These are phyloP conservation scores for Globisporangium emineosum DNA, from an alignment of 352 stramenopile species.

Conservation along the genomic window DNA sequence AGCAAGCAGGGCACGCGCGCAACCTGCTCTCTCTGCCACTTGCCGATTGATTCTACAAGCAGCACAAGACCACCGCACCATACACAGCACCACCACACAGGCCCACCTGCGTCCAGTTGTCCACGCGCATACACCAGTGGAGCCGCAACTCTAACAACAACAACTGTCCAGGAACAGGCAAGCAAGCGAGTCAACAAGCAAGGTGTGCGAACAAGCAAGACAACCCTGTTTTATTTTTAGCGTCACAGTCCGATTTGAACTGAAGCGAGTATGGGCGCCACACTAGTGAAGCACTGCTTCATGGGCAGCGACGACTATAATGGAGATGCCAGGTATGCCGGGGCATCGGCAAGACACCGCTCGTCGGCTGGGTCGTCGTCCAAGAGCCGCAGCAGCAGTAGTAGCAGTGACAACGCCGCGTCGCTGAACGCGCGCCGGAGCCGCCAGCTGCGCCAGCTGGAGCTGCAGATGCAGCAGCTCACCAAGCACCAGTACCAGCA, in stretches of 20 bases:
- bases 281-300: constrained; percentile 38
- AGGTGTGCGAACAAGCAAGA: not conserved
- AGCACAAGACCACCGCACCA: not conserved
- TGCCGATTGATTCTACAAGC: not conserved
- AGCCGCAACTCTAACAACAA: not conserved
- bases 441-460: constrained; percentile 16
- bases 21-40: not conserved
- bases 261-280: constrained; percentile 25
- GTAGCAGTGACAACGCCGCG: not conserved
- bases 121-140: not conserved
- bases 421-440: constrained; percentile 10
- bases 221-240: not conserved
- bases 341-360: not conserved
- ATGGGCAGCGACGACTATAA: constrained; percentile 13
- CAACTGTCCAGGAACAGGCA: not conserved
- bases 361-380: not conserved
- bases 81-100: not conserved
- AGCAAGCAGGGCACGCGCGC: constrained; percentile 4
- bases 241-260: not conserved
- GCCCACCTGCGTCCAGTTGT: not conserved
- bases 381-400: not conserved
- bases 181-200: too few relatives aligned
- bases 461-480: constrained; percentile 18
- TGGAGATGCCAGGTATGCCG: not conserved
- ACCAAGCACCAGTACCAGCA: constrained; percentile 8